These are phyloP conservation scores for Eucalyptus sideroxylon DNA, from an alignment of 345 rosid genomes.

Conservation along the genomic window DNA sequence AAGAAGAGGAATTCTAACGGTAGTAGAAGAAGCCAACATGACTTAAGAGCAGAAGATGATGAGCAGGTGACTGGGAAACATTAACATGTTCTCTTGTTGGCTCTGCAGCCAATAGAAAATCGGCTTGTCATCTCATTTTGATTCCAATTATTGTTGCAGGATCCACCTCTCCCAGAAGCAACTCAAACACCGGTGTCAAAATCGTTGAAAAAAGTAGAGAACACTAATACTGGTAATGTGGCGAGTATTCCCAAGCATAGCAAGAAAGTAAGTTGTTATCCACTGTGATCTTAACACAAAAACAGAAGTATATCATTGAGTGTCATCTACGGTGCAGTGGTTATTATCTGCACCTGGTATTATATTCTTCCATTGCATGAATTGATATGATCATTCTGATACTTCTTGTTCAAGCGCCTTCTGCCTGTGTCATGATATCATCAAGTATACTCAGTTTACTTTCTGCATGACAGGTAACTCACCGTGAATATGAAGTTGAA, in stretches of 20 bases:
- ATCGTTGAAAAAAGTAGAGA: slow-evolving; percentile 39
- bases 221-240: slow-evolving; percentile 28
- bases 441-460: not conserved
- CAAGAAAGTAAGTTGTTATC: slow-evolving; percentile 39
- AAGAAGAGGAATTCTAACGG: slow-evolving; percentile 36
- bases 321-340: not conserved
- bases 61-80: slow-evolving; percentile 29
- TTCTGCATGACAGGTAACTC: slow-evolving; percentile 38
- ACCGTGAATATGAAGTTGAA: slow-evolving; percentile 69
- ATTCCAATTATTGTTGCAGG: slow-evolving; percentile 15
- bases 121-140: not conserved
- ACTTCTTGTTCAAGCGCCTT: not conserved
- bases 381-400: not conserved
- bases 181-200: slow-evolving; percentile 57
- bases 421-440: not conserved
- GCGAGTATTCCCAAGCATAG: slow-evolving; percentile 50
- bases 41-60: slow-evolving; percentile 17
- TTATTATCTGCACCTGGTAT: not conserved
- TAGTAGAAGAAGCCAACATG: slow-evolving; percentile 25
- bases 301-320: not conserved
- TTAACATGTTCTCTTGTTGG: not conserved
- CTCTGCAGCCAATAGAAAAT: not conserved
- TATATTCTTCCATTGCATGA: not conserved
- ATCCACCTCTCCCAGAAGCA: slow-evolving; percentile 24
- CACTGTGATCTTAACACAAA: not conserved